Conservation (phyloP, 495 filamentous ascomycete genomes). For the Sporormia fimetaria region DNA sequence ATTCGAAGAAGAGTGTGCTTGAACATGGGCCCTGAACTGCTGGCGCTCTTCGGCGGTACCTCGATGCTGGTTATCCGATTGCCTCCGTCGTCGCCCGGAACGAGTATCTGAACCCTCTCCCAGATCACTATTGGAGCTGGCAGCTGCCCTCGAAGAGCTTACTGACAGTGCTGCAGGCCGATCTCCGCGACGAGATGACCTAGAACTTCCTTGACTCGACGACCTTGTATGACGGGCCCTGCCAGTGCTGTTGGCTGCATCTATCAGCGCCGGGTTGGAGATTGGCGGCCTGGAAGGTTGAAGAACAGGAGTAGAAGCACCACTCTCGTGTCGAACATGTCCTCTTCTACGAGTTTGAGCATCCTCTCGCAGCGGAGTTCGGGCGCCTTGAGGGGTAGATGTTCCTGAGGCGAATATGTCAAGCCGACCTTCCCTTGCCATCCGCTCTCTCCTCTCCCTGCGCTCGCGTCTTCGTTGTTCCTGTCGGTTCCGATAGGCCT, state of each 20-base stretch:
- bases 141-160: conserved; percentile 32
- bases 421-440: conserved; percentile 31
- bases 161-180: conserved; percentile 6
- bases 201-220: conserved; percentile 39
- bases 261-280: conserved; percentile 46
- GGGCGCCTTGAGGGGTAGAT: conserved; percentile 8
- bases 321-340: conserved; percentile 21
- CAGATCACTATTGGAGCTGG: conserved; percentile 51
- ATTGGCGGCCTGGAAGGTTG: conserved; percentile 39
- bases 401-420: not conserved
- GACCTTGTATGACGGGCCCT: conserved; percentile 39
- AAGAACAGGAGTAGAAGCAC: conserved; percentile 19
- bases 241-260: conserved; percentile 34
- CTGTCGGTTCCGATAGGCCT: conserved; percentile 68
- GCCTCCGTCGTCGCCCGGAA: conserved; percentile 13
- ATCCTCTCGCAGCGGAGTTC: conserved; percentile 15
- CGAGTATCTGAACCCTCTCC: conserved; percentile 31
- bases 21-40: conserved; percentile 15
- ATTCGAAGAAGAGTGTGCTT: conserved; percentile 17
- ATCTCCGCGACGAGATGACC: conserved; percentile 17
- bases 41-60: conserved; percentile 37
- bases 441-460: conserved; percentile 29
- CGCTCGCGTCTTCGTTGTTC: conserved; percentile 36
- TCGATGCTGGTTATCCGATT: conserved; percentile 34
- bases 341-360: conserved; percentile 12